Conservation (phyloP, 2,329 filamentous ascomycete genomes). For the Alternaria sp. region DNA sequence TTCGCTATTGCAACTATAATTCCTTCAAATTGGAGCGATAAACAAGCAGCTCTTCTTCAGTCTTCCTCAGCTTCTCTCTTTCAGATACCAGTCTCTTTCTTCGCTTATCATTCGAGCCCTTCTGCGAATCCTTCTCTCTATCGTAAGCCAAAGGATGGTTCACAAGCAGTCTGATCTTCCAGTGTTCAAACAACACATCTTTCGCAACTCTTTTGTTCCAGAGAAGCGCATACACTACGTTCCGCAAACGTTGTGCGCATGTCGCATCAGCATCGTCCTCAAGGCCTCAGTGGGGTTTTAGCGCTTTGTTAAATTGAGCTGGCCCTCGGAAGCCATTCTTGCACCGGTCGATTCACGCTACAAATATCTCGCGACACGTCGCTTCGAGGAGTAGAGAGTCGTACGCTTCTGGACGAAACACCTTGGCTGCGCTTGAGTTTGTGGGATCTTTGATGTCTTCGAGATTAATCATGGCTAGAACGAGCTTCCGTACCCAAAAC, state of each 20-base stretch:
- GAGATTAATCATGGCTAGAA: conserved; percentile 7
- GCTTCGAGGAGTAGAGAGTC: conserved; percentile 7
- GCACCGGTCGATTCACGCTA: conserved; percentile 6
- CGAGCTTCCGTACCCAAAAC: conserved; percentile 7
- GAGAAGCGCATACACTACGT: neutral
- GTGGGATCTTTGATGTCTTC: conserved; percentile 9
- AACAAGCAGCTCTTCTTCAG: conserved; percentile 7
- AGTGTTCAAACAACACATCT: conserved; percentile 6
- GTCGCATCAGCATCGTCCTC: conserved; percentile 1
- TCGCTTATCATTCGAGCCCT: conserved; percentile 8
- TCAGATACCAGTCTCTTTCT: conserved; percentile 10
- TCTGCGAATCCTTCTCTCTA: conserved; percentile 10
- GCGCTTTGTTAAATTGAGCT: conserved; percentile 13
- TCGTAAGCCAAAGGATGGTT: conserved; percentile 9
- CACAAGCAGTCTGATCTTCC: conserved; percentile 10
- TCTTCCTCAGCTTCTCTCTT: conserved; percentile 3
- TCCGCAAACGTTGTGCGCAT: conserved; percentile 5
- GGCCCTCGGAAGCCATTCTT: conserved; percentile 10
- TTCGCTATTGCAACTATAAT: neutral
- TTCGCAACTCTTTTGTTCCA: conserved; percentile 9
- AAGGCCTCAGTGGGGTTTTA: conserved; percentile 8
- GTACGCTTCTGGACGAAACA: conserved; percentile 1
- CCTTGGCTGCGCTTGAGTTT: conserved; percentile 3
- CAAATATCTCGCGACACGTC: conserved; percentile 9
- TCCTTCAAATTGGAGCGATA: conserved; percentile 1